Evolutionary conservation across 768 basidiomycete species (phyloP).

Genomic region (Pisolithus orientalis): DNA sequence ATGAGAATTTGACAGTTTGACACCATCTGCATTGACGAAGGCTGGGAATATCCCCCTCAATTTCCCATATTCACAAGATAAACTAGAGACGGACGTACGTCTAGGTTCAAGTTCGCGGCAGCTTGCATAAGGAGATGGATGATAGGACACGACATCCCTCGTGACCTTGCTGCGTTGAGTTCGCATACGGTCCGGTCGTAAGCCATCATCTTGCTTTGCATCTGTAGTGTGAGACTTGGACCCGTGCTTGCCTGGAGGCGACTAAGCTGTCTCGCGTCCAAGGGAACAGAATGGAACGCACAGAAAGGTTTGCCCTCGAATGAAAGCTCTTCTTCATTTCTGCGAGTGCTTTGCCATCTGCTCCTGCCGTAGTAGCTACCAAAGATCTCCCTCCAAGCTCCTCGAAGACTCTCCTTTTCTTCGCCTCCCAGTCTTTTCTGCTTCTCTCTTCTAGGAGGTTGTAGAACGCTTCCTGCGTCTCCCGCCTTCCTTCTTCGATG

Average conservation of each 20-base stretch:
- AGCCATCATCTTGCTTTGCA: conserved; percentile 94
- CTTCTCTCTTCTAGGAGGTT: conserved; percentile 69
- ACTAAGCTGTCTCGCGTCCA: conserved; percentile 2
- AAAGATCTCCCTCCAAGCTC: conserved; percentile 68
- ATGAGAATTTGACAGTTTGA: conserved; percentile 69
- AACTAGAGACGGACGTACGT: conserved; percentile 33
- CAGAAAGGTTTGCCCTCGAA: conserved; percentile 49
- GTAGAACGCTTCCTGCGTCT: conserved; percentile 84
- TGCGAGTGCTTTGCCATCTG: conserved; percentile 45
- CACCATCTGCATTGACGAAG: conserved; percentile 51
- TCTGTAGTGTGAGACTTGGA: conserved; percentile 62
- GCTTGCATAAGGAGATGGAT: conserved; percentile 68
- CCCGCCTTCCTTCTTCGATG: conserved; percentile 82
- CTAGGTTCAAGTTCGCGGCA: conserved; percentile 49
- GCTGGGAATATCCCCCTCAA: conserved; percentile 23
- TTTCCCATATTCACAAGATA: neutral
- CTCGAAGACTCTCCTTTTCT: conserved; percentile 86
- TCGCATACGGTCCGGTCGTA: conserved; percentile 82
- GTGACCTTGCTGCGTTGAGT: conserved; percentile 67
- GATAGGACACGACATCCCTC: conserved; percentile 70
- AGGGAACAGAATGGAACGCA: conserved; percentile 25
- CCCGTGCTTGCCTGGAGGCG: conserved; percentile 34
- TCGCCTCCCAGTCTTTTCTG: conserved; percentile 81
- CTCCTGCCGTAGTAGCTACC: conserved; percentile 20
- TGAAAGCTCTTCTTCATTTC: conserved; percentile 61